Conservation (phyloP, 768 basidiomycete species). For the Clitopilus hobsonii region DNA sequence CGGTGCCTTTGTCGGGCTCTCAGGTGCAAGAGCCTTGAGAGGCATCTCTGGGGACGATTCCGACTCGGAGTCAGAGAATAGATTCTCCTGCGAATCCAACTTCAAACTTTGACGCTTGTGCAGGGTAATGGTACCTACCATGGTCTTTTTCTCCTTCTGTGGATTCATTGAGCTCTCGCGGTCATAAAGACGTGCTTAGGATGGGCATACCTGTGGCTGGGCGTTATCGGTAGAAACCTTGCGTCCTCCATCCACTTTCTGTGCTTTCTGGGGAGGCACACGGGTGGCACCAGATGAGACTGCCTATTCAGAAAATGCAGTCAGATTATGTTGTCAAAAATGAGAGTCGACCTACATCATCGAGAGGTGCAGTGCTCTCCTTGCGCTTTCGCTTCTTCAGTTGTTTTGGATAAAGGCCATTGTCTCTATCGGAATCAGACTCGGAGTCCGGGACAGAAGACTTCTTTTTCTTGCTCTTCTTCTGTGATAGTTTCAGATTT, state of each 20-base stretch:
- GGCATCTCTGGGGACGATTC: not conserved
- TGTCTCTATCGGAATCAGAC: not conserved
- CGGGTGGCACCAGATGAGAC: not conserved
- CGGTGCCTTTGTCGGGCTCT: not conserved
- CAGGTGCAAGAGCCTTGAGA: not conserved
- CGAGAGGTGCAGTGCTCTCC: not conserved
- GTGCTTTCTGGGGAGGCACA: not conserved
- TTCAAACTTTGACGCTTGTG: too few species aligned
- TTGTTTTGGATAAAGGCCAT: not conserved
- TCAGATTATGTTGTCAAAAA: not conserved
- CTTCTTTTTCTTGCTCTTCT: not conserved
- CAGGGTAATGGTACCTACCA: too few species aligned
- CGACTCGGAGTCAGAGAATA: not conserved
- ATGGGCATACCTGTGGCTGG: not conserved
- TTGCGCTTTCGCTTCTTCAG: not conserved
- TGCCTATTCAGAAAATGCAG: not conserved
- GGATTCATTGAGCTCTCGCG: too few species aligned
- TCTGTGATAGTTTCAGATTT: not conserved
- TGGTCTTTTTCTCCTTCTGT: too few species aligned
- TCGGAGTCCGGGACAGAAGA: not conserved
- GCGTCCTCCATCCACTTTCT: not conserved
- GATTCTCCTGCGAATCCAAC: too few species aligned
- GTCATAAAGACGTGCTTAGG: not conserved
- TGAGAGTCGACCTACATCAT: not conserved
- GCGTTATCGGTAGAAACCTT: not conserved